These are phyloP conservation scores for Pleurotus tuoliensis DNA, from an alignment of 768 basidiomycete genomes.

Conservation along the genomic window DNA sequence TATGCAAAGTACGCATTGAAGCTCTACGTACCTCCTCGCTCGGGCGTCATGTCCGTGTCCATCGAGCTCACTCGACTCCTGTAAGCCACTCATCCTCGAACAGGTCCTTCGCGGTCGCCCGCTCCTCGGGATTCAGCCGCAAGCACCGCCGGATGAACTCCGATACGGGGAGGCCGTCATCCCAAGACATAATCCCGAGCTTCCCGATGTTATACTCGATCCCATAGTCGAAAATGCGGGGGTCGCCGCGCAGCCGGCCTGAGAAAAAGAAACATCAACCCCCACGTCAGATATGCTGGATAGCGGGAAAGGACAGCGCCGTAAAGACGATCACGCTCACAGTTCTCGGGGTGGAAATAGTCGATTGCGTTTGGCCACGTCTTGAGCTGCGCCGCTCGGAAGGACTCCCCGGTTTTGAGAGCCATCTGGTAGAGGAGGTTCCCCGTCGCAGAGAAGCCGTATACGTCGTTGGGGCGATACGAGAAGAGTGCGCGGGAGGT, in stretches of 20 bases:
- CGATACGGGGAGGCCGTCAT: conserved; percentile 13
- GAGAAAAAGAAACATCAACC: conserved; percentile 10
- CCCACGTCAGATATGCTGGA: conserved; percentile 14
- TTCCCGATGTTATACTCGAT: conserved; percentile 8
- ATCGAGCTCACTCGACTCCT: no score
- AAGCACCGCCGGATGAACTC: conserved; percentile 18
- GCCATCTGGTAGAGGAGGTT: background rate
- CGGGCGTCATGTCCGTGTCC: no score
- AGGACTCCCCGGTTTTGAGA: background rate
- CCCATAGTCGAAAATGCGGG: background rate
- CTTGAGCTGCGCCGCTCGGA: background rate
- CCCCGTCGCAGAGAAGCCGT: background rate
- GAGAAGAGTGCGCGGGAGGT: background rate
- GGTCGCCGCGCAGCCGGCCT: conserved; percentile 10
- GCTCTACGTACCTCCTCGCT: no score
- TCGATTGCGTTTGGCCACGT: background rate
- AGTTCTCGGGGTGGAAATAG: background rate
- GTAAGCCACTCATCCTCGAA: conserved; percentile 14
- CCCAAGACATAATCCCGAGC: conserved; percentile 10
- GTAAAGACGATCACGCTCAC: background rate
- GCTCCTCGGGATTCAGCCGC: conserved; percentile 18
- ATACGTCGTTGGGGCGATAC: background rate
- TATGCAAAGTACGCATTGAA: no score
- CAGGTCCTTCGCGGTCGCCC: conserved; percentile 20
- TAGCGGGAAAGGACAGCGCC: background rate